A percentile compares a stretch with the other conserved stretches of the same genome.
Conservation (phyloP, 345 rosid genomes). For the Lumnitzera littorea region DNA sequence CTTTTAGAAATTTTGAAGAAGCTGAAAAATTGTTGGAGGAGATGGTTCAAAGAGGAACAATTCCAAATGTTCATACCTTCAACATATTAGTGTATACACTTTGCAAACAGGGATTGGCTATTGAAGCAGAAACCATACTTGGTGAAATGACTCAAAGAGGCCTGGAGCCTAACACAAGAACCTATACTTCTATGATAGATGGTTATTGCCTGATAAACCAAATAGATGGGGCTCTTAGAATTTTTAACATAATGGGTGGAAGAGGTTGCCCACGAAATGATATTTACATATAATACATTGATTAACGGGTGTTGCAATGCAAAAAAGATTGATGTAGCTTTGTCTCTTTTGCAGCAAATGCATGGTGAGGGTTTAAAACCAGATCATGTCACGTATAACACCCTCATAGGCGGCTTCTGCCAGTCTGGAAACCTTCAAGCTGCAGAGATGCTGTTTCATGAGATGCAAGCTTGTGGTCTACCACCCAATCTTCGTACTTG, state of each 20-base stretch:
- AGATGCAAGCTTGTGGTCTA: not conserved
- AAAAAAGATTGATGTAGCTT: slow-evolving; percentile 3
- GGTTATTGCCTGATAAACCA: not conserved
- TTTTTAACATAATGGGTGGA: not conserved
- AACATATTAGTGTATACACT: not conserved
- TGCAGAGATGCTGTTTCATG: not conserved
- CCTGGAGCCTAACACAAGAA: not conserved
- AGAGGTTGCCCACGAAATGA: slow-evolving; percentile 1
- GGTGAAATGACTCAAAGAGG: not conserved
- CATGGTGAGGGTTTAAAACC: slow-evolving; percentile 3
- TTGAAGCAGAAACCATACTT: not conserved
- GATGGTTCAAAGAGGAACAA: not conserved
- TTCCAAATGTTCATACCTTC: not conserved
- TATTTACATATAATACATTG: not conserved
- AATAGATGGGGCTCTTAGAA: not conserved
- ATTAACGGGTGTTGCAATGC: not conserved
- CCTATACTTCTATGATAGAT: not conserved
- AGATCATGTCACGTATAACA: not conserved
- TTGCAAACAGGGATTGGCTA: not conserved
- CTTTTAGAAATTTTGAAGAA: not conserved
- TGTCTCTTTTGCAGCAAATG: slow-evolving; percentile 11
- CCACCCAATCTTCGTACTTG: not conserved
- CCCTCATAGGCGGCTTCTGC: slow-evolving; percentile 5
- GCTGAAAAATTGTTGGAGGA: not conserved
- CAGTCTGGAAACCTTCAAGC: not conserved